Percentiles rank a stretch among this genome's conserved stretches.
Evolutionary conservation across 106 monocot genomes (phyloP).

Genomic region (Acorus calamus): DNA sequence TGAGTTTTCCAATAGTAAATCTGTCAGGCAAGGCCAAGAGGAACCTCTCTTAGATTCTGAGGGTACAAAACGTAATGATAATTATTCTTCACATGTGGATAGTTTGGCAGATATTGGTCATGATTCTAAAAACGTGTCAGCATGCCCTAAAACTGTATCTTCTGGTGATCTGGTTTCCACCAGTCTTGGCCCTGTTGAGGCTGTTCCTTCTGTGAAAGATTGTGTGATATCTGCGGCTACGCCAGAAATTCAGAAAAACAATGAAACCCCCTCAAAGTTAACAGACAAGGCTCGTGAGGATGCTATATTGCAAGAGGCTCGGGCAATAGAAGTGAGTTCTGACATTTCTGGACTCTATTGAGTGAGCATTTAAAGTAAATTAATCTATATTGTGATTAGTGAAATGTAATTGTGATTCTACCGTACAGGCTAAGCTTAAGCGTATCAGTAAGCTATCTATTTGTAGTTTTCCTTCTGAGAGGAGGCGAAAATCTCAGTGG

Average conservation of each 20-base stretch:
- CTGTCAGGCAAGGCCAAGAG: constrained; percentile 5
- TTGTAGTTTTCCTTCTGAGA: constrained; percentile 33
- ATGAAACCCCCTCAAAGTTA: constrained; percentile 16
- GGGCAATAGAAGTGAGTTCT: constrained; percentile 64
- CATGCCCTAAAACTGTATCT: neutral
- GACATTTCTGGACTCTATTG: neutral
- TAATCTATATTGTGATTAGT: too few species aligned
- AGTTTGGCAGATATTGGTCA: constrained; percentile 16
- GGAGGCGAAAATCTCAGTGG: constrained; percentile 66
- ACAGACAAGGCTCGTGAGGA: constrained; percentile 63
- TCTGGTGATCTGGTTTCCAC: constrained; percentile 1
- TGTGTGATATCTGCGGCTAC: constrained; percentile 3
- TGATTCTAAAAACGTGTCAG: constrained; percentile 10
- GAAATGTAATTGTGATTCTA: constrained; percentile 3
- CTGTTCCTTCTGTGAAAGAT: constrained; percentile 8
- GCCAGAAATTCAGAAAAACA: constrained; percentile 25
- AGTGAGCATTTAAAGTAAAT: too few species aligned
- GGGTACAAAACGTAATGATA: constrained; percentile 9
- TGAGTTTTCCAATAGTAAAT: constrained; percentile 9
- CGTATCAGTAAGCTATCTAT: constrained; percentile 39
- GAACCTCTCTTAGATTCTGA: constrained; percentile 6
- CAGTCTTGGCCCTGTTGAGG: constrained; percentile 11
- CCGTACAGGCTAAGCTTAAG: constrained; percentile 59
- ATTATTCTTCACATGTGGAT: constrained; percentile 10
- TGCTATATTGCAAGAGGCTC: constrained; percentile 68